Base-by-base conservation (phyloP, 441 rosid species). In the Sinapis alba region DNA sequence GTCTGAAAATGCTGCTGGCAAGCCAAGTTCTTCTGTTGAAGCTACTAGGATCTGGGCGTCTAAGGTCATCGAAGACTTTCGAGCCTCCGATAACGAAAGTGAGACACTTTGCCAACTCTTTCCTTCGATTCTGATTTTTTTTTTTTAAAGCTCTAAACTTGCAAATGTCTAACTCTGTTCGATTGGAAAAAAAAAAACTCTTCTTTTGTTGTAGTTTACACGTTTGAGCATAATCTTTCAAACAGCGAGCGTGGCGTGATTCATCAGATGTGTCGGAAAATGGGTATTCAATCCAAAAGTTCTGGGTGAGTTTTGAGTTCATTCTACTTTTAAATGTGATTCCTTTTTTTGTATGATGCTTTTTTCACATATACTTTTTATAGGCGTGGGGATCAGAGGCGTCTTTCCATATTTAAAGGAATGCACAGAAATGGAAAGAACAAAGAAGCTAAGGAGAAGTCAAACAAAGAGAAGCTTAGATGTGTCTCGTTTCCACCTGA, bases 231-330 rank as follows among this genome's bases (percentile, higher is more conserved):
- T 59, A 73, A 74, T 76, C 82, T 93, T 30, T 82, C 95, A 13
- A 86, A 85, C 54, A 57, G 1, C 54, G 97, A 93, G 61, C 96
- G 99, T 8, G 97, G 90, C 50, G 76, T 89, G 19, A 95, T 93
- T 50, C 97, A 95, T 82, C 81, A 77, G 73, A 79, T 86, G 62
- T 86, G 91, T 85, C 79, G 81, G 80, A 91, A 90, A 85, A 83
- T 90, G 95, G 99, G 98, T 51, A 68, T 95, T 85, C 84, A 43
- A 67, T 95, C 99, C 62, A 90, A 87, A 82, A 95, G 98, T 78
- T 75, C 75, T 0, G 99, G 99, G 99, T 95, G 77, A 86, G 98
- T 0, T 7, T 2, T n/a, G 32, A 4, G 7, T 88, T 41, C 61
- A 58, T 64, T 57, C 3, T 28, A 16, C 19, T 58, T 60, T 2